Evolutionary conservation across 306 rosid genomes (phyloP), one percentile per base, ranked within the genome.

Genomic region (Amphicarpaea edgeworthii): DNA sequence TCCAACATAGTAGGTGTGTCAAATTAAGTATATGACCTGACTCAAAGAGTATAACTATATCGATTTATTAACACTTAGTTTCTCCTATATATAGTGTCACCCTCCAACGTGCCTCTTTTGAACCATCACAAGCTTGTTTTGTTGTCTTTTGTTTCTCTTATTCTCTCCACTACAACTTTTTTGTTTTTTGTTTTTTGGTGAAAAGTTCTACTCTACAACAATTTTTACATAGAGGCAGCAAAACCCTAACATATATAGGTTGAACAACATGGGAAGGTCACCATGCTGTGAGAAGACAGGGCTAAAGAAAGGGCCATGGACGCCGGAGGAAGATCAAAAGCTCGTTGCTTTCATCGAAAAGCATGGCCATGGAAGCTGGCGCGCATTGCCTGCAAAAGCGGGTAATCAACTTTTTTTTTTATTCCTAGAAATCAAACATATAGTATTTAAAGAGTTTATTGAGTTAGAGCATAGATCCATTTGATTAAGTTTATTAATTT

Each of bases 241-340:
- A 59, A 11, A 59, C 20, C 19, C 19, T 24, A 15, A 8, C 43
- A 30, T 24, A 7, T 0, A 15, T 16, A 30, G 21, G 28, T 8
- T n/a, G 9, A 26, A 47, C 15, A 19, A 77, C 55, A 59, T 62
- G 84, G 76, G 76, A 70, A 75, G 76, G 80, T 68, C 80, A 46
- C 76, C 70, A 17, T 80, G 80, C 55, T 45, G 76, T 49, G 84
- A 80, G 65, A 74, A 80, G 63, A 68, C 12, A 10, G 80, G 76
- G 72, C 61, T 80, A n/a, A 80, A 80, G 77, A 80, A 68, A 68
- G 84, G 84, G 23, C 84, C 84, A 17, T 80, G 84, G 84, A 80
- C 84, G 8, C 68, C 68, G 0, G 68, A 62, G 14, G 68, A 62
- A 62, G 68, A 62, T 45, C 68, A 62, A 62, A 62, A 37, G 47